Evolutionary conservation across 352 stramenopile genomes (phyloP).

Genomic region (Pythium inflatum): DNA sequence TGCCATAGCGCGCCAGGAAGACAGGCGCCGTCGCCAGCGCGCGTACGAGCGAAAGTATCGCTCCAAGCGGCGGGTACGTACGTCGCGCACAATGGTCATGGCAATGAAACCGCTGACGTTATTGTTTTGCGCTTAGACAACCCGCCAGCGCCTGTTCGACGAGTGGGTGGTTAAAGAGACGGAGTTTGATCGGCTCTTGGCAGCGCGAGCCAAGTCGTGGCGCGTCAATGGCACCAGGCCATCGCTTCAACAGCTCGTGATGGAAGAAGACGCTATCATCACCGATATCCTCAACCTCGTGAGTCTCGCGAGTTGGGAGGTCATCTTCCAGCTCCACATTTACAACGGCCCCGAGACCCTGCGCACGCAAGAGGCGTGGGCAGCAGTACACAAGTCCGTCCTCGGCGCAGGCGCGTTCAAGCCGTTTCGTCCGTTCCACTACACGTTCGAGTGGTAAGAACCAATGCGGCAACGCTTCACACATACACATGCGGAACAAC

Average conservation of each 20-base stretch:
- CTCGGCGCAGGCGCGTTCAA: conserved; percentile 16
- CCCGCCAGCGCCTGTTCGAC: background rate
- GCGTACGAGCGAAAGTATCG: conserved; percentile 22
- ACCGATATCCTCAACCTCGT: background rate
- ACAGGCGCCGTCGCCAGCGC: conserved; percentile 11
- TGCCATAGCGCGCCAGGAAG: background rate
- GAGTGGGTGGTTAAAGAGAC: conserved; percentile 17
- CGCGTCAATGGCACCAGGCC: background rate
- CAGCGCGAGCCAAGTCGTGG: background rate
- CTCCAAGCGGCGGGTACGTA: conserved; percentile 48
- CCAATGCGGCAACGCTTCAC: no score
- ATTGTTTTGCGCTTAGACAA: no score
- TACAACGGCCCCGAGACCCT: conserved; percentile 1
- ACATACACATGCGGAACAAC: no score
- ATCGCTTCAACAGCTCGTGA: background rate
- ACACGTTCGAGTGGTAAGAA: conserved; percentile 24
- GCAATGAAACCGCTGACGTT: no score
- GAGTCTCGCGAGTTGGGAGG: background rate
- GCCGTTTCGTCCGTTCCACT: conserved; percentile 15
- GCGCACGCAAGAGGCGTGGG: background rate
- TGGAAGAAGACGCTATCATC: background rate
- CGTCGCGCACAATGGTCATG: no score
- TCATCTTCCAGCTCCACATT: conserved; percentile 1
- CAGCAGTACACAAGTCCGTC: background rate
- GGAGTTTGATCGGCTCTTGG: background rate